phyloP scores from a whole-genome alignment of 192 early-diverging fungal genomes.

The Coemansia sp. region DNA sequence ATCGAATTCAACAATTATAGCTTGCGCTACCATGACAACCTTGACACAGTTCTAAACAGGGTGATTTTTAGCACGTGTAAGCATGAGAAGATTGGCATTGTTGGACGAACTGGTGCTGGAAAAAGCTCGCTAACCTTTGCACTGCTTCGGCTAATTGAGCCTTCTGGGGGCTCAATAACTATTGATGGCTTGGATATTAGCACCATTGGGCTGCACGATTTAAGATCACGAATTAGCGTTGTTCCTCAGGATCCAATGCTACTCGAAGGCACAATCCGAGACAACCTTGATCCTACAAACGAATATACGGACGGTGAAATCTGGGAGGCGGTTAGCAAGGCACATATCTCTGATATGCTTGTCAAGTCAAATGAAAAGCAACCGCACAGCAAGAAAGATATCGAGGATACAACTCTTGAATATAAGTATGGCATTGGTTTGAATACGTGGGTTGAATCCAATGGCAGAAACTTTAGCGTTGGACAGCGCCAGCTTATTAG shows the following conservation, averaged over 20 bases:
- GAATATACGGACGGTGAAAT: constrained; percentile 60
- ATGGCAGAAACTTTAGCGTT: constrained; percentile 24
- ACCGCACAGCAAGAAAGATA: background rate
- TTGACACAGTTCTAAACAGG: constrained; percentile 27
- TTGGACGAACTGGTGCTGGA: constrained; percentile 55
- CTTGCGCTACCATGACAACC: constrained; percentile 32
- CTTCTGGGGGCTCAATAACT: constrained; percentile 44
- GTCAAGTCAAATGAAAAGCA: background rate
- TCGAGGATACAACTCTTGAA: background rate
- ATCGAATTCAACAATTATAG: constrained; percentile 50
- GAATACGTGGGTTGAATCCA: constrained; percentile 12
- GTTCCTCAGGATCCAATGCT: constrained; percentile 69
- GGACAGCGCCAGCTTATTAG: constrained; percentile 63
- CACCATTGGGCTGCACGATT: constrained; percentile 56
- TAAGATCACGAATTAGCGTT: constrained; percentile 58
- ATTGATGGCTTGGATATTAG: constrained; percentile 61
- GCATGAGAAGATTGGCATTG: constrained; percentile 61
- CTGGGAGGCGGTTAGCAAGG: constrained; percentile 62
- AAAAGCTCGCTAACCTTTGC: constrained; percentile 62
- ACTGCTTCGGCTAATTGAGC: constrained; percentile 62
- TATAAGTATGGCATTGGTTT: background rate
- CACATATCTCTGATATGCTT: constrained; percentile 18
- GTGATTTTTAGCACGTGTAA: constrained; percentile 34
- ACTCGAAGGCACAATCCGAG: constrained; percentile 66
- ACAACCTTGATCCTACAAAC: constrained; percentile 67